These are phyloP conservation scores for Neofusicoccum kwambonambiense DNA, from an alignment of 2,329 filamentous ascomycete species.

Conservation along the genomic window DNA sequence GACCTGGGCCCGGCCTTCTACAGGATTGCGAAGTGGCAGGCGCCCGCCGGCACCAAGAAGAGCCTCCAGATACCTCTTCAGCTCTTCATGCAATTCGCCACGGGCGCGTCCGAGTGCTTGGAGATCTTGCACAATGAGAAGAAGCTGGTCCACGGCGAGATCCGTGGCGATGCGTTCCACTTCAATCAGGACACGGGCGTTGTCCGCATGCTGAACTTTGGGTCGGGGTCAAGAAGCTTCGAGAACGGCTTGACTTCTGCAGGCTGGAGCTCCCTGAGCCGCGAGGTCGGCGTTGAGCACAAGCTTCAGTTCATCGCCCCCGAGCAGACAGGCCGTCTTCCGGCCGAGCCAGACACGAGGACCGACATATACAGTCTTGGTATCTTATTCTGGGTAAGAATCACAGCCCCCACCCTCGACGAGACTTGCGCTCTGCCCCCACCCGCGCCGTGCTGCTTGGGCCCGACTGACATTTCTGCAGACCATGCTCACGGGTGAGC, in stretches of 20 bases:
- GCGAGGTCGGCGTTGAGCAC: slow-evolving; percentile 80
- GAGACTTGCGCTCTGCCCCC: too few species aligned
- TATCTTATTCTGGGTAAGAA: slow-evolving; percentile 76
- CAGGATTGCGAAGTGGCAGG: slow-evolving; percentile 21
- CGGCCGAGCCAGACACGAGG: slow-evolving; percentile 83
- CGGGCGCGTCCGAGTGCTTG: slow-evolving; percentile 80
- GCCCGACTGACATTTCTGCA: not conserved
- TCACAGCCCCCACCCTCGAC: slow-evolving; percentile 7
- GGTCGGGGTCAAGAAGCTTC: slow-evolving; percentile 82
- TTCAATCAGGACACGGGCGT: slow-evolving; percentile 68
- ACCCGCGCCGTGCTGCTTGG: too few species aligned
- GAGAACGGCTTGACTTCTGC: slow-evolving; percentile 83
- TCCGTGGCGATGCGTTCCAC: slow-evolving; percentile 87
- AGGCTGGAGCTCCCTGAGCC: slow-evolving; percentile 81
- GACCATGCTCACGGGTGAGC: slow-evolving; percentile 68
- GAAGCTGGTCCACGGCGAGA: slow-evolving; percentile 84
- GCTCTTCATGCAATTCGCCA: slow-evolving; percentile 84
- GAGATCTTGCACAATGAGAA: slow-evolving; percentile 90
- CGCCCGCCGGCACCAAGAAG: slow-evolving; percentile 11
- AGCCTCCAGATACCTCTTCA: slow-evolving; percentile 66
- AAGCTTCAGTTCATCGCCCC: slow-evolving; percentile 91
- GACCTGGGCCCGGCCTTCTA: slow-evolving; percentile 68
- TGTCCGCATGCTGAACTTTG: slow-evolving; percentile 81
- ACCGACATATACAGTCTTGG: slow-evolving; percentile 94
- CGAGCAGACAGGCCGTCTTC: slow-evolving; percentile 90